A percentile compares a stretch with the other conserved stretches of the same genome.
Evolutionary conservation across 176 grass and related monocot species (phyloP).

Genomic region (Carex scoparia): DNA sequence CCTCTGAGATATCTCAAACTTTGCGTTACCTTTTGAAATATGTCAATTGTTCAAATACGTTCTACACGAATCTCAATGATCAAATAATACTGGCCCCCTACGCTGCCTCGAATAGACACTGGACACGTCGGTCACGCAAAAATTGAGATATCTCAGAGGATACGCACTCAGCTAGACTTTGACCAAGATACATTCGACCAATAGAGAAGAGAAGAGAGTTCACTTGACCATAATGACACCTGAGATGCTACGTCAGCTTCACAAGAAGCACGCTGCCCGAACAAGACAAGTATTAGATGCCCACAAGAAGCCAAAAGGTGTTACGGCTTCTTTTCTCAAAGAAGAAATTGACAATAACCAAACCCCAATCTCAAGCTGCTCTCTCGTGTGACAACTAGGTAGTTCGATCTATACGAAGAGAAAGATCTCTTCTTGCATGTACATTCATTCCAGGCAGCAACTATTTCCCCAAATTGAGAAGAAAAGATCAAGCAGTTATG

Average conservation of each 20-base stretch:
- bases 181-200: neutral
- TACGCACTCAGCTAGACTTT: neutral
- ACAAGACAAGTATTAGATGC: slow-evolving; percentile 19
- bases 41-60: too few species aligned
- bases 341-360: neutral
- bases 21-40: too few species aligned
- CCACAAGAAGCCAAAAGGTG: neutral
- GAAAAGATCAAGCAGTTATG: neutral
- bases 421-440: neutral
- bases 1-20: too few species aligned
- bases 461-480: neutral
- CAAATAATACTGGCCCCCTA: too few species aligned
- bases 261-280: neutral
- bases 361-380: neutral
- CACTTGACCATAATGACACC: neutral
- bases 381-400: neutral
- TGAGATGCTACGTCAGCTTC: neutral
- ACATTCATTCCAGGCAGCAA: neutral
- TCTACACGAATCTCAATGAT: too few species aligned
- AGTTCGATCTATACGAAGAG: neutral
- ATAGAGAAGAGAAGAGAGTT: neutral
- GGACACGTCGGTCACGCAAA: too few species aligned
- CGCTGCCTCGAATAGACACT: too few species aligned
- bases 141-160: too few species aligned
- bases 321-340: neutral